Conservation (phyloP, 208 protist species). For the Trypanosoma brucei region DNA sequence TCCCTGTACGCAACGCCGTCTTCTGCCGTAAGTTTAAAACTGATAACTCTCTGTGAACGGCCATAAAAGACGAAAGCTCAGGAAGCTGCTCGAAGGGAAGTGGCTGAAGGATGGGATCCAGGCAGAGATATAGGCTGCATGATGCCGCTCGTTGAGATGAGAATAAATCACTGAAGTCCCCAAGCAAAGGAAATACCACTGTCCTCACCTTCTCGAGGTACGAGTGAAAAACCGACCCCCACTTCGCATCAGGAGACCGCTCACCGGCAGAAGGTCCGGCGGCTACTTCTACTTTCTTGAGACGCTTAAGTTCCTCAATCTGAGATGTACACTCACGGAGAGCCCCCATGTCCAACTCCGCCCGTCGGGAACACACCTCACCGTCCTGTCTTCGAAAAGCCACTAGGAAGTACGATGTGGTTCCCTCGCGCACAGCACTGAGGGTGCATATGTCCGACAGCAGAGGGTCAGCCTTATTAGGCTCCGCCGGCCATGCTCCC, state of each 20-base stretch:
- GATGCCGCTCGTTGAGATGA: constrained; percentile 25
- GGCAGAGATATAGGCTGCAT: constrained; percentile 57
- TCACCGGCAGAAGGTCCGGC: neutral
- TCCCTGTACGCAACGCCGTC: constrained; percentile 17
- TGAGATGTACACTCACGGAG: constrained; percentile 19
- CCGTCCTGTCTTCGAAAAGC: constrained; percentile 52
- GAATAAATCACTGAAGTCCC: constrained; percentile 34
- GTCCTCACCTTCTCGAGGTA: constrained; percentile 20
- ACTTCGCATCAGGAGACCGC: neutral
- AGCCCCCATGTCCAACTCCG: constrained; percentile 17
- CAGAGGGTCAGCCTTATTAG: constrained; percentile 20
- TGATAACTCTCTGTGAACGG: constrained; percentile 60
- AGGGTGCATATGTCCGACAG: constrained; percentile 19
- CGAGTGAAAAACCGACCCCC: neutral
- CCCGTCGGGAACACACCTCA: constrained; percentile 31
- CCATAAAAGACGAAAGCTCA: constrained; percentile 33
- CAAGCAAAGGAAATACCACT: constrained; percentile 30
- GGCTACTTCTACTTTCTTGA: constrained; percentile 20
- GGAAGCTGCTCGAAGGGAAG: constrained; percentile 60
- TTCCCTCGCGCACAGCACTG: constrained; percentile 21
- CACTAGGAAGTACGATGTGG: constrained; percentile 33
- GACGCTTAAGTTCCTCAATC: constrained; percentile 17
- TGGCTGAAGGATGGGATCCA: constrained; percentile 57
- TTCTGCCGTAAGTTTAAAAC: constrained; percentile 36
- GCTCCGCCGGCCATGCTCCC: constrained; percentile 21